Evolutionary conservation across 1,284 basidiomycete species (phyloP).

Genomic region (Wallemia ichthyophaga): DNA sequence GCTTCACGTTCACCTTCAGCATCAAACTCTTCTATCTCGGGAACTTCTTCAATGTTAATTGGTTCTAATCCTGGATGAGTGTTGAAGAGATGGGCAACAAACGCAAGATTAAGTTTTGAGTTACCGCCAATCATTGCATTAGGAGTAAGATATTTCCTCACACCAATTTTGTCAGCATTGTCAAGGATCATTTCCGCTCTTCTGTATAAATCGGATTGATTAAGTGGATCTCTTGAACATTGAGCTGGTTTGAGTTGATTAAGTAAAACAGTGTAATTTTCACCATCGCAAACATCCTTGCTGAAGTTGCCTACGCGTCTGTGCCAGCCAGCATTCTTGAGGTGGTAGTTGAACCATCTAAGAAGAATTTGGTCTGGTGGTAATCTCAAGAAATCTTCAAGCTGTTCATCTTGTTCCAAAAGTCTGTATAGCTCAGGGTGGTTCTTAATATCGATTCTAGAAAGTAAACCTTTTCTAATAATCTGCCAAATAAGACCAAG

Average conservation of each 20-base stretch:
- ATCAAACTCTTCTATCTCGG: constrained; percentile 76
- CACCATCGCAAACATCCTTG: constrained; percentile 74
- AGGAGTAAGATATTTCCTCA: constrained; percentile 80
- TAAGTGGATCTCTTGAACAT: constrained; percentile 72
- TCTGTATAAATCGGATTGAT: constrained; percentile 47
- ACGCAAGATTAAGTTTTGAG: constrained; percentile 92
- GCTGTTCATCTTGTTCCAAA: constrained; percentile 82
- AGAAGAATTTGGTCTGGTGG: constrained; percentile 91
- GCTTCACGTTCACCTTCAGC: constrained; percentile 95
- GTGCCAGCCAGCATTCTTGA: constrained; percentile 79
- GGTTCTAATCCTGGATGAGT: constrained; percentile 79
- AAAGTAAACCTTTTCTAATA: constrained; percentile 71
- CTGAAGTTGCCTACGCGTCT: constrained; percentile 90
- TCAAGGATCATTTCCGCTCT: constrained; percentile 68
- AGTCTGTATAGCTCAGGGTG: constrained; percentile 89
- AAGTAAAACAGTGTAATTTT: constrained; percentile 87
- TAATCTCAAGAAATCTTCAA: constrained; percentile 72
- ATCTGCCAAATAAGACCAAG: constrained; percentile 98
- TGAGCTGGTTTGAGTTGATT: constrained; percentile 80
- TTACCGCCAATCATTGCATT: constrained; percentile 77
- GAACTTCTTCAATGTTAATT: constrained; percentile 52
- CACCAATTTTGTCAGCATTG: constrained; percentile 76
- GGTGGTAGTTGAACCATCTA: constrained; percentile 94
- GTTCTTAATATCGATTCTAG: constrained; percentile 88
- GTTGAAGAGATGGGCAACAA: constrained; percentile 96